Percentiles rank a stretch among this genome's conserved stretches.
Evolutionary conservation across 768 basidiomycete species (phyloP).

Genomic region (Podaxis sp.): DNA sequence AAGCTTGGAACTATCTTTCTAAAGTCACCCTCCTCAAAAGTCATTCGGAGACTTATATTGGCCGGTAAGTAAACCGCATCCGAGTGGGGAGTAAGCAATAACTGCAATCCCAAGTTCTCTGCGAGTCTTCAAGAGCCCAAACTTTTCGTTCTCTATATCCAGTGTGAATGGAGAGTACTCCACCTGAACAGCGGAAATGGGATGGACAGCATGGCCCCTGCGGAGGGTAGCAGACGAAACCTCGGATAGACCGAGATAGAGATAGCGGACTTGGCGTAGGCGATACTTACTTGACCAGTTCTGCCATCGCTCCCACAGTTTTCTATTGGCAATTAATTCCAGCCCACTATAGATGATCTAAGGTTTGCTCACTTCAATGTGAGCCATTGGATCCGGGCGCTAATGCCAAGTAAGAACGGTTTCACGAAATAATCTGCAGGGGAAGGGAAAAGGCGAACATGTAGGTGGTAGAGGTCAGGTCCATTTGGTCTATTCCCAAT

Average conservation of each 20-base stretch:
- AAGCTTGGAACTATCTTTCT: conserved; percentile 29
- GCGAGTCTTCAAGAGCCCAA: conserved; percentile 36
- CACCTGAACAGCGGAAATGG: conserved; percentile 45
- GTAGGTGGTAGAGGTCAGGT: conserved; percentile 46
- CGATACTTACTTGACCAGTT: conserved; percentile 42
- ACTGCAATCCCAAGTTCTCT: conserved; percentile 46
- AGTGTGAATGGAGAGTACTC: conserved; percentile 49
- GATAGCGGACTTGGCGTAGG: conserved; percentile 30
- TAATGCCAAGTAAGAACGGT: background rate
- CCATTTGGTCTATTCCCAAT: conserved; percentile 37
- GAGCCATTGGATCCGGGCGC: conserved; percentile 35
- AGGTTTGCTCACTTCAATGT: conserved; percentile 37
- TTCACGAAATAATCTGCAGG: background rate
- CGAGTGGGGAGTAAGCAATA: conserved; percentile 50
- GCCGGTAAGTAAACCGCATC: conserved; percentile 48
- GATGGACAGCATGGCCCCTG: conserved; percentile 46
- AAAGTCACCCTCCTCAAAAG: conserved; percentile 39
- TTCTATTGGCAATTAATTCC: conserved; percentile 16
- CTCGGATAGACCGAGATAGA: conserved; percentile 53
- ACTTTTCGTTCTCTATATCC: conserved; percentile 40
- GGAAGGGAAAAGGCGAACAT: conserved; percentile 15
- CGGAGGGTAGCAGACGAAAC: conserved; percentile 40
- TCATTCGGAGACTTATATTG: conserved; percentile 30
- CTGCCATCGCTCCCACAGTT: conserved; percentile 45
- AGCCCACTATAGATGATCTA: background rate